Base-by-base conservation (phyloP, 2,329 filamentous ascomycete species). In the Trichoderma brevicompactum region DNA sequence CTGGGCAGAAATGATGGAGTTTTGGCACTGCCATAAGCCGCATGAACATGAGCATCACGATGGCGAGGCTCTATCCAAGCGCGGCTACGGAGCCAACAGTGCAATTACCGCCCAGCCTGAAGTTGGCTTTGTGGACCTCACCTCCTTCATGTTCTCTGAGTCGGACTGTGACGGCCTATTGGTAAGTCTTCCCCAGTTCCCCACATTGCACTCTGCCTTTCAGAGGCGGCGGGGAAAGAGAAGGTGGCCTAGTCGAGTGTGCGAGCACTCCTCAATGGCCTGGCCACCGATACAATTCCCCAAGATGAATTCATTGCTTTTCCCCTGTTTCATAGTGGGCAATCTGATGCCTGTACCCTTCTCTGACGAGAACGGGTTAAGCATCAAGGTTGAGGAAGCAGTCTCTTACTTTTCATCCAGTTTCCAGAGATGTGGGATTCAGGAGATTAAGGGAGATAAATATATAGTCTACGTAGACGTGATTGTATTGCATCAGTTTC, bases 1-100 rank as follows among this genome's bases (percentile, higher is more conserved):
- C 73, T 99, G 95, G 95, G 96, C 95, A 0, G 95, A 99, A 79
- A 96, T 99, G 94, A 99, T 99, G 95, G 96, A 99, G 76, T 96
- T 99, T 71, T 99, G 95, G 95, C 96, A 99, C 77, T 99, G 95
- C 73, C 95, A 99, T 77, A 98, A 98, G 77, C 95, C 96, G 64
- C 81, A 87, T 67, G 76, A 76, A 61, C 81, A 87, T 67, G 76
- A 76, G 17, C 69, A 76, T 38, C 77, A 81, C 48, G 74, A 81
- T 36, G 72, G 83, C 23, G 78, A 84, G n/a, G 76, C 78, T 52
- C 80, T 87, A 15, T 81, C 84, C 40, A 79, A 82, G 10, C 90
- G 92, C 72, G 94, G 92, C 0, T 97, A 97, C 74, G 91, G 92
- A n/a, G 92, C 93, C 36, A 89, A 88, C 50, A 93, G 89, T 70